Percentiles rank a stretch among this genome's conserved stretches.
Conservation (phyloP, 345 rosid species). For the Ceriops tagal region DNA sequence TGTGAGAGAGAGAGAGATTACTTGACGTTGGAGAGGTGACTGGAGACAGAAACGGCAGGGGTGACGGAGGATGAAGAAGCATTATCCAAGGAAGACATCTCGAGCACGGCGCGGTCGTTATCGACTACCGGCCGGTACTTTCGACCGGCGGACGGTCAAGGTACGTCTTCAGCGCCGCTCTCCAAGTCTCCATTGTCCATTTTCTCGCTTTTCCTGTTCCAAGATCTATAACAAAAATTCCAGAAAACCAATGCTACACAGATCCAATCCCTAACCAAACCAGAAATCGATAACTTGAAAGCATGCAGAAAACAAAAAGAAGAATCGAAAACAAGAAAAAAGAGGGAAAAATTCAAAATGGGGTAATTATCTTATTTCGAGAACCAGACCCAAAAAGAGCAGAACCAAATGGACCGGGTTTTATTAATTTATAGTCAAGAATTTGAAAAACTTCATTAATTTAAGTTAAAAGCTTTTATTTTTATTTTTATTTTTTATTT, state of each 20-base stretch:
- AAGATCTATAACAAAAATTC: conserved; percentile 3
- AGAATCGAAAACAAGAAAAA: too few relatives aligned
- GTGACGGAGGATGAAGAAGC: conserved; percentile 66
- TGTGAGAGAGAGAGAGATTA: conserved; percentile 14
- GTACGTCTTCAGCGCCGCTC: conserved; percentile 63
- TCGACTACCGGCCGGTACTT: conserved; percentile 86
- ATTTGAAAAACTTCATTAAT: too few relatives aligned
- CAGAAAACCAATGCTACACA: background rate
- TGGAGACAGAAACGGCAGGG: background rate
- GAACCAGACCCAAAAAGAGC: too few relatives aligned
- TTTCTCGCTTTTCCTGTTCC: conserved; percentile 8
- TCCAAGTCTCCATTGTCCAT: conserved; percentile 76
- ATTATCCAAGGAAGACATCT: conserved; percentile 80
- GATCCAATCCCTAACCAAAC: conserved; percentile 11
- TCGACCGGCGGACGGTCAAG: conserved; percentile 36
- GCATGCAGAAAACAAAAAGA: too few relatives aligned
- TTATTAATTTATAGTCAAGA: too few relatives aligned
- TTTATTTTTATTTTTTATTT: too few relatives aligned
- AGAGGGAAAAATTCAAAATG: background rate
- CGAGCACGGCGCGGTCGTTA: conserved; percentile 81
- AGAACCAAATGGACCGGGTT: too few relatives aligned
- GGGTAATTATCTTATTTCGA: too few relatives aligned
- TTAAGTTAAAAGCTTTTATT: too few relatives aligned
- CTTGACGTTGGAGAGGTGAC: conserved; percentile 16
- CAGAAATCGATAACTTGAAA: background rate